Evolutionary conservation across 1,284 basidiomycete species (phyloP), one percentile per base, ranked within the genome.

Genomic region (Vanrija sp.): DNA sequence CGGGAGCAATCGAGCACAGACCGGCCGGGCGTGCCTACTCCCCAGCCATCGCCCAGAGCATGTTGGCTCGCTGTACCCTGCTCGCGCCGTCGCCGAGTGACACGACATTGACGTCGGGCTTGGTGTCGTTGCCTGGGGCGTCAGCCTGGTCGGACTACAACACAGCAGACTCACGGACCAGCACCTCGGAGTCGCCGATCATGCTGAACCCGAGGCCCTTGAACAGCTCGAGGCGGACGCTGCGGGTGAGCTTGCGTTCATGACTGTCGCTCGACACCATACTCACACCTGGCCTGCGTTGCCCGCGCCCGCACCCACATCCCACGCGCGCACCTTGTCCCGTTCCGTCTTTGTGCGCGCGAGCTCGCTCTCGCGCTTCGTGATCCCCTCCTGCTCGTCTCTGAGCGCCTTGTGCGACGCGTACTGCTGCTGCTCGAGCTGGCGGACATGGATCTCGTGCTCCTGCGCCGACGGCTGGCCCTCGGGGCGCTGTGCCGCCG

Each of bases 321-420:
- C 60, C 38, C 59, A 56, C 27, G 52, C 51, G 23, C 58, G 63
- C 24, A 69, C 58, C 47, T 69, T 67, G 31, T 67, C 68, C 45
- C 67, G 65, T 54, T 68, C 65, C 2, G 46, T 45, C 25, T 57
- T 62, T 45, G 58, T 62, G 37, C 60, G 64, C 24, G 54, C 55
- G 51, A 75, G 51, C 53, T 75, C 73, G 7, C 58, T 64, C 53
- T 75, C 71, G 41, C 63, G 62, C 49, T 66, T 66, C 3, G 61
- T 62, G 18, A 70, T 56, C 15, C 20, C 38, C 9, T 60, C 58
- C 57, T 69, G 63, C 46, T 71, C 71, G 53, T 73, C 71, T 46
- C 66, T 70, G 24, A 75, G 49, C 41, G 62, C 54, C 53, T 73
- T 73, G 10, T 62, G 64, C n/a, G 60, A 49, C 3, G 63, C 44